Evolutionary conservation across 2,329 filamentous ascomycete species (phyloP).

Genomic region (Fusarium sp.): DNA sequence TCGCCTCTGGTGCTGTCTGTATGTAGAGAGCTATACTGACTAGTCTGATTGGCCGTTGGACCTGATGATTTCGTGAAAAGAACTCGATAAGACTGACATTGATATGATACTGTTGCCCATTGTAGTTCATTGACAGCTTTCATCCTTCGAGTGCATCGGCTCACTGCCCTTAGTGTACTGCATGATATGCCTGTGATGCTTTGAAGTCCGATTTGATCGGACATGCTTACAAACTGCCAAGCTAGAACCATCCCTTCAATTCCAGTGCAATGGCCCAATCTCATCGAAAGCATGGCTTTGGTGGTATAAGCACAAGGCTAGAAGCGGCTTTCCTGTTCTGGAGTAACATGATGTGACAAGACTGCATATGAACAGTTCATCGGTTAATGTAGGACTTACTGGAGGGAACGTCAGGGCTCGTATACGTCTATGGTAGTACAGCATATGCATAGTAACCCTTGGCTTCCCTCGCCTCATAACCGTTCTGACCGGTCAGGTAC

Average conservation of each 20-base stretch:
- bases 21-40: not conserved
- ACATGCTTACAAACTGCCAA: not conserved
- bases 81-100: not conserved
- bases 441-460: constrained; percentile 33
- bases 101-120: not conserved
- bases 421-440: constrained; percentile 17
- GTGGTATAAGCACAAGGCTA: constrained; percentile 23
- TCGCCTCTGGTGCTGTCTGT: not conserved
- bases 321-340: constrained; percentile 7
- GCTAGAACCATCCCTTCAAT: not conserved
- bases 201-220: not conserved
- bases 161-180: not conserved
- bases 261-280: constrained; percentile 2
- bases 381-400: not conserved
- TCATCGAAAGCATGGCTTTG: constrained; percentile 7
- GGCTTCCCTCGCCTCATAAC: constrained; percentile 2
- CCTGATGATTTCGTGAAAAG: not conserved
- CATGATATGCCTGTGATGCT: not conserved
- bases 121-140: constrained; percentile 8
- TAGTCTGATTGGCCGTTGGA: not conserved
- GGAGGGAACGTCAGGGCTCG: constrained; percentile 10
- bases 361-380: constrained; percentile 14
- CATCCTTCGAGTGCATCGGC: constrained; percentile 1
- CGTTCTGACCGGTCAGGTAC: constrained; percentile 40
- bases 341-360: constrained; percentile 9